phyloP scores from a whole-genome alignment of 768 basidiomycete species.

The Lactarius sp. region DNA sequence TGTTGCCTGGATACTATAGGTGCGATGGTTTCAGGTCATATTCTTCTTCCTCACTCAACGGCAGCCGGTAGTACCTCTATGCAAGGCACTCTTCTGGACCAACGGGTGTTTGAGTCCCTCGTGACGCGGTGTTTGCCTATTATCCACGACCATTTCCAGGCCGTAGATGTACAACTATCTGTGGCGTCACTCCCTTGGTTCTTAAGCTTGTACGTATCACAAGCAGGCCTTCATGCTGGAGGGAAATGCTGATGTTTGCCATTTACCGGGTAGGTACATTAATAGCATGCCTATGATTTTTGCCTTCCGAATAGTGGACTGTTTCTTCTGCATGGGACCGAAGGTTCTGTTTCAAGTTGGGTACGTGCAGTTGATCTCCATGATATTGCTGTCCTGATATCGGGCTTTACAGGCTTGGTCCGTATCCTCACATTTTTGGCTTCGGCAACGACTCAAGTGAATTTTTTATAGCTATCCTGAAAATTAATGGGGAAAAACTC shows the following conservation, averaged over 20 bases:
- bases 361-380: constrained; percentile 42
- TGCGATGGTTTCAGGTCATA: constrained; percentile 35
- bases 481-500: constrained; percentile 92
- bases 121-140: constrained; percentile 87
- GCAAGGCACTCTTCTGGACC: constrained; percentile 98
- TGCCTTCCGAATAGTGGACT: constrained; percentile 95
- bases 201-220: constrained; percentile 75
- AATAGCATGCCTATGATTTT: constrained; percentile 98
- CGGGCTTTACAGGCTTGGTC: constrained; percentile 47
- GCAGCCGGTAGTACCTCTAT: constrained; percentile 71
- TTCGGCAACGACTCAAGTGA: neutral
- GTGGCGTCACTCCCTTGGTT: constrained; percentile 99
- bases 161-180: constrained; percentile 91
- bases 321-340: constrained; percentile 98
- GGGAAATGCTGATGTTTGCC: neutral
- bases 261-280: constrained; percentile 55
- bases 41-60: constrained; percentile 13
- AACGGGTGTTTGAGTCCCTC: constrained; percentile 93
- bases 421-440: constrained; percentile 28
- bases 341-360: constrained; percentile 99
- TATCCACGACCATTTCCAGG: constrained; percentile 88
- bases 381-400: constrained; percentile 5
- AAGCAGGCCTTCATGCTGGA: constrained; percentile 23
- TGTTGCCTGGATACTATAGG: constrained; percentile 98
- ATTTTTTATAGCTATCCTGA: constrained; percentile 69